Evolutionary conservation across 129 eudicot genomes (phyloP), one percentile per base, ranked within the genome.

Genomic region (Tanacetum coccineum): DNA sequence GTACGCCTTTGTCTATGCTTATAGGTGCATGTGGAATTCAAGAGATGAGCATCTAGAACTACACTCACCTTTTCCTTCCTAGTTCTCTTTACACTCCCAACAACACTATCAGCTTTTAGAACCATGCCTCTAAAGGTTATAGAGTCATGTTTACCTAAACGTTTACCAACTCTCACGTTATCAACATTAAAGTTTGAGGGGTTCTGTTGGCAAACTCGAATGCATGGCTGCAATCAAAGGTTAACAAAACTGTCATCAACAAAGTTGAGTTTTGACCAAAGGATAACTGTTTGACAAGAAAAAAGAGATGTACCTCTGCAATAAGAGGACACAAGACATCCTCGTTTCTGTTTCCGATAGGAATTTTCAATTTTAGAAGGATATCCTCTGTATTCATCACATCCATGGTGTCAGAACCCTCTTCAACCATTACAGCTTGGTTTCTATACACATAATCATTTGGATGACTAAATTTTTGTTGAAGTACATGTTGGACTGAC

Each of bases 151-250:
- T 96, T 96, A 62, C 98, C 96, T 78, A 88, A 62, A 45, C 88
- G 87, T 68, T 92, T 92, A 59, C 91, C 98, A 83, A 92, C 95
- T 74, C 96, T 81, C 58, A 92, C 94, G 68, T 92, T 92, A 67
- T 92, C 98, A 70, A 92, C 96, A 76, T 88, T 92, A 67, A 92
- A 88, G 76, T 88, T 92, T 52, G 75, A 71, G 4, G 96, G 98
- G 76, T 92, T 91, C 83, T 87, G 83, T 52, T 95, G 96, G 81
- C 95, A 92, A 61, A 88, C 96, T 83, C 88, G 96, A 12, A 87
- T 91, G 83, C 98, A 92, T 7, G 98, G 96, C 98, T 92, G 67
- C 66, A 65, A 19, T 18, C 8, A 8, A 62, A 57, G 70, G 9
- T 60, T 11, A 51, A 44, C 12, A 64, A 20, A 57, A 57, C 18